Conservation (phyloP, 2,329 filamentous ascomycete species). For the Zarea fungicola region DNA sequence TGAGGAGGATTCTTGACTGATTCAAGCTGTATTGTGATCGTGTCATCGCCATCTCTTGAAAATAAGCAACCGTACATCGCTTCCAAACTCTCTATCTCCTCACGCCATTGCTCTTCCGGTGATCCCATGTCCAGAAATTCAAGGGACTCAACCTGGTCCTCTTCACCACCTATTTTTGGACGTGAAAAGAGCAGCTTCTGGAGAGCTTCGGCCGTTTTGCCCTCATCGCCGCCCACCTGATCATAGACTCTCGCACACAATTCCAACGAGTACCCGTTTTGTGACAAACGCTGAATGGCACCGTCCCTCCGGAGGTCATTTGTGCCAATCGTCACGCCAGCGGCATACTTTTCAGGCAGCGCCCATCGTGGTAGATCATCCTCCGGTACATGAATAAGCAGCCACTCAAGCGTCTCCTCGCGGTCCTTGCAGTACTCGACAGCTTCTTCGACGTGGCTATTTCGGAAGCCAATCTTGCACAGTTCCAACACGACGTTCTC, state of each 20-base stretch:
- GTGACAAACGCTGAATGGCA: conserved; percentile 73
- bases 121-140: conserved; percentile 44
- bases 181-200: conserved; percentile 48
- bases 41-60: conserved; percentile 50
- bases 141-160: conserved; percentile 34
- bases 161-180: conserved; percentile 5
- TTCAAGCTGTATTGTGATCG: conserved; percentile 66
- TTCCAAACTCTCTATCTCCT: conserved; percentile 78
- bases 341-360: conserved; percentile 84
- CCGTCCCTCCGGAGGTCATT: conserved; percentile 76
- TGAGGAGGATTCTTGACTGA: conserved; percentile 46
- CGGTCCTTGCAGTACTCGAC: conserved; percentile 81
- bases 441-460: conserved; percentile 84
- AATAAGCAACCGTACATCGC: conserved; percentile 80
- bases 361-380: conserved; percentile 94
- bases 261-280: conserved; percentile 80
- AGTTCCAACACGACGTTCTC: conserved; percentile 66
- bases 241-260: conserved; percentile 76
- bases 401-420: conserved; percentile 91
- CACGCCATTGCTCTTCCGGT: conserved; percentile 67
- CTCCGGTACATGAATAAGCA: conserved; percentile 93
- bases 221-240: conserved; percentile 65
- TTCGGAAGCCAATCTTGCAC: conserved; percentile 75
- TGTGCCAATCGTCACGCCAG: conserved; percentile 80
- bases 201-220: conserved; percentile 69